Conservation (phyloP, 805 yeast species). For the Nakazawaea wyomingensis region DNA sequence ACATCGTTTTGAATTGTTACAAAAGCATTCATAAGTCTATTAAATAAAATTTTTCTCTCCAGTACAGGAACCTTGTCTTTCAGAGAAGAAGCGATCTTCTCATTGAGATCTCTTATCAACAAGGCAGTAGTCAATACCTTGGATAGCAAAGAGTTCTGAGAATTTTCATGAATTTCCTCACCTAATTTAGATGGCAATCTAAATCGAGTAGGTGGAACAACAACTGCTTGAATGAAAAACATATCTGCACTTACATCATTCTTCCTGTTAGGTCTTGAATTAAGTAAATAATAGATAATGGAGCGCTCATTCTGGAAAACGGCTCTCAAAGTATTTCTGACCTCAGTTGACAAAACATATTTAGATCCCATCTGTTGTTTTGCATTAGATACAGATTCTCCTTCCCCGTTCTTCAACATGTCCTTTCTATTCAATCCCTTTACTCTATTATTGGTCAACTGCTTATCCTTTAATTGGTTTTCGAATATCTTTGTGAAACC, state of each 20-base stretch:
- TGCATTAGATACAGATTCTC: constrained; percentile 39
- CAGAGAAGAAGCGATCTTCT: constrained; percentile 63
- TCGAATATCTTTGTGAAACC: constrained; percentile 92
- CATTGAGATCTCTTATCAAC: constrained; percentile 83
- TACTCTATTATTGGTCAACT: constrained; percentile 71
- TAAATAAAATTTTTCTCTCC: constrained; percentile 73
- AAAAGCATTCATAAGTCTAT: constrained; percentile 91
- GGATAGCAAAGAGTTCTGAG: constrained; percentile 84
- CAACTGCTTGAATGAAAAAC: constrained; percentile 82
- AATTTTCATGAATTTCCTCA: constrained; percentile 91
- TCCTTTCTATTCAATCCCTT: constrained; percentile 74
- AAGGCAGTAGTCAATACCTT: constrained; percentile 76
- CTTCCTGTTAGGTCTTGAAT: constrained; percentile 62
- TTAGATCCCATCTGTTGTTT: constrained; percentile 71
- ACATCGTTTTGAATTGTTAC: constrained; percentile 94
- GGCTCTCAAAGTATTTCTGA: constrained; percentile 68
- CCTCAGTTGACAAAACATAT: constrained; percentile 83
- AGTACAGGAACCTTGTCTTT: constrained; percentile 57
- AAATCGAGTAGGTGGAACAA: constrained; percentile 96
- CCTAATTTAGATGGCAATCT: constrained; percentile 96
- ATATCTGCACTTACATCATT: constrained; percentile 60
- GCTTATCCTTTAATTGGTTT: constrained; percentile 77
- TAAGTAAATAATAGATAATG: constrained; percentile 69
- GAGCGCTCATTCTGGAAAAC: constrained; percentile 72
- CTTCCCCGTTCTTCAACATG: constrained; percentile 44